Evolutionary conservation across 2,329 filamentous ascomycete genomes (phyloP), one percentile per base, ranked within the genome.

Genomic region (Neofusicoccum cordaticola): DNA sequence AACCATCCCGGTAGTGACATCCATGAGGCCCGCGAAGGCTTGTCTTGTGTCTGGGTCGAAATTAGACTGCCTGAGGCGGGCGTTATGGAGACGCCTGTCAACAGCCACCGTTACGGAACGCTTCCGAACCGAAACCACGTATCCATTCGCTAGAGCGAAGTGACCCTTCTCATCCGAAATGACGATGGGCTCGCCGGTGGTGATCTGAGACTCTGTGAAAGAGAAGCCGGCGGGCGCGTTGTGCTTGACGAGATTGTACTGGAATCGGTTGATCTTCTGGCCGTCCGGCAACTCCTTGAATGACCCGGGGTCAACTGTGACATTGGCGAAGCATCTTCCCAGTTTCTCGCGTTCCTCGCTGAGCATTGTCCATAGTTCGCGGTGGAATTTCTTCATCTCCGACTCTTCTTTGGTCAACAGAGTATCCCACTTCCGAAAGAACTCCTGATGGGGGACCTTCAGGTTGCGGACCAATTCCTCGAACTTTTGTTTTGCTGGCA

Each of bases 351-450:
- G 89, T 74, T 98, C 92, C 0, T 82, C 83, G 74, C 95, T 97
- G 22, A 93, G 80, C 91, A 99, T 96, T 0, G 93, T 97, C 95
- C 95, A 99, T 2, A 99, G 81, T 74, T 99, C 95, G 68, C 93
- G 85, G 67, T 93, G 88, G 68, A 93, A 90, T 72, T 91, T 96
- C 74, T 95, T 90, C 73, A 90, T 88, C 71, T 96, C 93, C 70
- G 90, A 92, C 75, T 99, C 95, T 80, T 99, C 95, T 74, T 95
- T 95, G 0, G 94, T 98, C 42, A 99, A 82, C 13, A 99, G 83
- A 58, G 89, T 85, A 76, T 99, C 95, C 95, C 95, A 99, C 74
- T 95, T 97, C 67, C 90, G 84, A 77, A 99, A 97, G 75, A 98
- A 99, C 0, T 88, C 85, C 69, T 87, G 87, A 72, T 97, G 91